Evolutionary conservation across 495 filamentous ascomycete genomes (phyloP).

Genomic region (Poronia punctata): DNA sequence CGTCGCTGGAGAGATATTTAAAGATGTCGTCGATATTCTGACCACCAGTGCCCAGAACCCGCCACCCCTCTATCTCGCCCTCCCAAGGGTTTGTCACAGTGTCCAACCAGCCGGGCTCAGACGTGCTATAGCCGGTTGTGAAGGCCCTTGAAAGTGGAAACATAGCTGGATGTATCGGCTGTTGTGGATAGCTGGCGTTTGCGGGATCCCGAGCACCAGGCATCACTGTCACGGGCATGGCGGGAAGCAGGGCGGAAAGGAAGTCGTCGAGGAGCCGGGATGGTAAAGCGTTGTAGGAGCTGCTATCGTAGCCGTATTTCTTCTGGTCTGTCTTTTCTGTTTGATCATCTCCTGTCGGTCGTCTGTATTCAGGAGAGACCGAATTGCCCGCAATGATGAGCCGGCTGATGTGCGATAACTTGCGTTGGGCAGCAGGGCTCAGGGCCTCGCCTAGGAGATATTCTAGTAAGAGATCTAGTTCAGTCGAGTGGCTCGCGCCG

Average conservation of each 20-base stretch:
- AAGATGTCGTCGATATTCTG: conserved; percentile 92
- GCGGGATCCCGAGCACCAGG: conserved; percentile 72
- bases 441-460: conserved; percentile 80
- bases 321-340: conserved; percentile 44
- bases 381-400: conserved; percentile 92
- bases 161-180: conserved; percentile 76
- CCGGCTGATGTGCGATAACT: conserved; percentile 64
- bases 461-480: conserved; percentile 73
- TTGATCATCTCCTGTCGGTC: conserved; percentile 22
- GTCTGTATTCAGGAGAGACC: conserved; percentile 43
- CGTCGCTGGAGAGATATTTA: conserved; percentile 74
- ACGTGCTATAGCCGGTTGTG: conserved; percentile 37
- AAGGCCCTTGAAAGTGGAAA: conserved; percentile 69
- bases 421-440: conserved; percentile 47
- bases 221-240: conserved; percentile 73
- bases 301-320: conserved; percentile 92
- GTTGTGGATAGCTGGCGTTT: conserved; percentile 72
- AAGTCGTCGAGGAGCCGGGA: conserved; percentile 78
- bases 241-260: conserved; percentile 70
- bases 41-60: conserved; percentile 74
- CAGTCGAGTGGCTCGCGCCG: conserved; percentile 58
- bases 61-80: conserved; percentile 79
- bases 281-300: conserved; percentile 76
- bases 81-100: conserved; percentile 91
- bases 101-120: conserved; percentile 71